Conservation (phyloP, 1,284 basidiomycete genomes). For the Trichosporon sp. region DNA sequence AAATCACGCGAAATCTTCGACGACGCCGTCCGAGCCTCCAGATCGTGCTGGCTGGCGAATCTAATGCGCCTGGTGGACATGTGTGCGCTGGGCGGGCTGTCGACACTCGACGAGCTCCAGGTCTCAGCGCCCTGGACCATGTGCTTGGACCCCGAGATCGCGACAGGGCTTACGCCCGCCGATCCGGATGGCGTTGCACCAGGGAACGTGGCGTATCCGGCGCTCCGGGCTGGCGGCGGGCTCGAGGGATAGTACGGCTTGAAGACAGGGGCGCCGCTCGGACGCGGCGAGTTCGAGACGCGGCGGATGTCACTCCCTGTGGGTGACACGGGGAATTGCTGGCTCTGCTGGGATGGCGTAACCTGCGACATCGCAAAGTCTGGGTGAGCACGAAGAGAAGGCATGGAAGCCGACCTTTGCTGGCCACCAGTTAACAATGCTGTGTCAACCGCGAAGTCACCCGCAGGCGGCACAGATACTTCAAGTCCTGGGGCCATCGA, state of each 20-base stretch:
- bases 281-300: background rate
- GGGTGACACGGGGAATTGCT: background rate
- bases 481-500: background rate
- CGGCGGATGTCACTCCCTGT: background rate
- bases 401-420: background rate
- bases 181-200: background rate
- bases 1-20: background rate
- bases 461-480: background rate
- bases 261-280: background rate
- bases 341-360: background rate
- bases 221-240: background rate
- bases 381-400: background rate
- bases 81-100: background rate
- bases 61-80: background rate
- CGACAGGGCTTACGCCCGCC: slow-evolving; percentile 6
- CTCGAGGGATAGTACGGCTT: slow-evolving; percentile 5
- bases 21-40: background rate
- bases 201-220: background rate
- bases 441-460: background rate
- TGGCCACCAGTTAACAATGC: background rate
- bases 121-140: background rate
- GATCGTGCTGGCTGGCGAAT: background rate
- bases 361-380: background rate
- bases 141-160: background rate
- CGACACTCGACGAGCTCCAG: background rate